These are phyloP conservation scores for Blastobotrys parvus DNA, from an alignment of 805 yeast genomes.

Conservation along the genomic window DNA sequence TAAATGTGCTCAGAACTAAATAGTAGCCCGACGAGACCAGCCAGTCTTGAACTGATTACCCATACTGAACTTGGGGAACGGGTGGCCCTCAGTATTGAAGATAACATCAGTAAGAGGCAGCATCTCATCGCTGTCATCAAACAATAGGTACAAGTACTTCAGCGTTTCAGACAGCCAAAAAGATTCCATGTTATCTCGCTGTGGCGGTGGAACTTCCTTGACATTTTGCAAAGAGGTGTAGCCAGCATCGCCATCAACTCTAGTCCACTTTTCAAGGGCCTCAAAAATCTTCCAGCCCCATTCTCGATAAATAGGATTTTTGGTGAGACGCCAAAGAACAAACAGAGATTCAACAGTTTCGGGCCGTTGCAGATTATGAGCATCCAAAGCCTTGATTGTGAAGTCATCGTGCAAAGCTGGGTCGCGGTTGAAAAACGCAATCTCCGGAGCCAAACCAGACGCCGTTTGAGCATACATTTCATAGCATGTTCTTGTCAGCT, in stretches of 20 bases:
- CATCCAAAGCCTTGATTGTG: constrained; percentile 57
- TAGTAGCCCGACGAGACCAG: too few relatives aligned
- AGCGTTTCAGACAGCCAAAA: constrained; percentile 93
- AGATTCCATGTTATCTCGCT: constrained; percentile 73
- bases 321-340: constrained; percentile 69
- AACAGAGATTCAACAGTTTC: constrained; percentile 88
- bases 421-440: constrained; percentile 70
- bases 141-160: constrained; percentile 72
- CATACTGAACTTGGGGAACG: constrained; percentile 66
- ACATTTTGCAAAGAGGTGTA: constrained; percentile 66
- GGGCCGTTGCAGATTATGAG: constrained; percentile 84
- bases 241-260: constrained; percentile 39
- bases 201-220: constrained; percentile 42
- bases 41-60: constrained; percentile 47
- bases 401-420: constrained; percentile 49
- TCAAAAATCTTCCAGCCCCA: constrained; percentile 87
- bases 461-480: constrained; percentile 67
- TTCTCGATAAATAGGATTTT: constrained; percentile 70
- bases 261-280: constrained; percentile 54
- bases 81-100: constrained; percentile 91
- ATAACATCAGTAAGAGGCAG: constrained; percentile 63
- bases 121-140: constrained; percentile 49
- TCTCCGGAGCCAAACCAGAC: constrained; percentile 84
- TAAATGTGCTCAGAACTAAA: too few relatives aligned
- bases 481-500: constrained; percentile 72